Conservation (phyloP, 169 alveolate species). For the Plasmodium malariae region DNA sequence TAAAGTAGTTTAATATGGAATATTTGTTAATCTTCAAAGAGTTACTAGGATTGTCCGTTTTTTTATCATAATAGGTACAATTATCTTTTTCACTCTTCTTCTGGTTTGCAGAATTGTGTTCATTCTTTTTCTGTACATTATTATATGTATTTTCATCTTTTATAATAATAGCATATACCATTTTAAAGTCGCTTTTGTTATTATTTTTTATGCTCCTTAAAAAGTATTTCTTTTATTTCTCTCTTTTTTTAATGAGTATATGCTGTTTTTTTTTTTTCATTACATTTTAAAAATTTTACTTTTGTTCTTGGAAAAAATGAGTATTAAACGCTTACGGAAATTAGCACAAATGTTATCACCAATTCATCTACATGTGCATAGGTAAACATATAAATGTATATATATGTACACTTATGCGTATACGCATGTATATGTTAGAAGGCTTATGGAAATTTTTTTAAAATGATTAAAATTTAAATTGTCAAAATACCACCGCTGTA, state of each 20-base stretch:
- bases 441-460: background rate
- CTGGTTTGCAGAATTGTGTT: background rate
- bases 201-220: background rate
- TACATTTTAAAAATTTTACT: background rate
- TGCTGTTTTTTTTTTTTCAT: background rate
- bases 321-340: background rate
- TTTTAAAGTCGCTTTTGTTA: slow-evolving; percentile 11
- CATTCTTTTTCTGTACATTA: background rate
- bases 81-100: slow-evolving; percentile 5
- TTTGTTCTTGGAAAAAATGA: background rate
- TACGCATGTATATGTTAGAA: background rate
- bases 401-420: background rate
- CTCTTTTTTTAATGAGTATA: background rate
- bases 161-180: slow-evolving; percentile 65
- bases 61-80: background rate
- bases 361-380: background rate
- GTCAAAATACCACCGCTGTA: too few relatives aligned
- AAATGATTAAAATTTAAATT: too few relatives aligned
- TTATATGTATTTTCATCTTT: slow-evolving; percentile 7
- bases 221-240: background rate
- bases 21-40: slow-evolving; percentile 26
- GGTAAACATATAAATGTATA: background rate
- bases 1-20: slow-evolving; percentile 59
- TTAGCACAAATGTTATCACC: background rate
- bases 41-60: background rate